Base-by-base conservation (phyloP, 208 protist species). In the Acanthamoeba polyphaga region DNA sequence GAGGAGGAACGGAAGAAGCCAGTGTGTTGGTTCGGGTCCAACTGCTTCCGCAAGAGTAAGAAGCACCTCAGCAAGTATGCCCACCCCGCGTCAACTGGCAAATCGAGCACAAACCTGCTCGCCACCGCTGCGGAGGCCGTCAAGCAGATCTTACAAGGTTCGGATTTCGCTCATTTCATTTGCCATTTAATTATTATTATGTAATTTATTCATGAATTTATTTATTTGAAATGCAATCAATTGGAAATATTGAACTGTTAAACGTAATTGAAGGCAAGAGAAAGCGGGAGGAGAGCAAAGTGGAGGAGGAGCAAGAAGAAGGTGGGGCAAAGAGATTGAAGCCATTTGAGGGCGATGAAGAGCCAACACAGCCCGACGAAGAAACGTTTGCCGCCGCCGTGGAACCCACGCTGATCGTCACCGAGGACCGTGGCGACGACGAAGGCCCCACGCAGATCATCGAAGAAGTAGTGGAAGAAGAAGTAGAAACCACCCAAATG, bases 11-110 rank as follows among this genome's bases (percentile, higher is more conserved):
- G 29, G 15, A 78, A 53, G 38, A 49, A 82, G 72, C 82, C 82
- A 0, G 82, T 89, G 49, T 89, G 82, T 24, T 51, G 38, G 82
- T 89, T 51, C 38, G 82, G 82, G 12, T 8, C 49, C 27, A 66
- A 62, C n/a, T 89, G 82, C 49, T 89, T 89, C 55, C 82, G 82
- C 24, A 58, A 66, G n/a, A 89, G 38, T 22, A 32, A 58, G 49
- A 49, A 58, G 32, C 82, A 89, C 32, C 46, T 89, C 49, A 7
- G 6, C 12, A 32, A 89, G 82, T 89, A 68, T 46, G 55, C 53
- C 51, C 82, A 89, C 46, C 82, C 82, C 38, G 22, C 43, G 0
- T 38, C 38, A 38, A 17, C 7, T 9, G 9, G 27, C 72, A 82
- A 43, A 24, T 43, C 38, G 19, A 53, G 19, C 32, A 82, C 72